phyloP scores from a whole-genome alignment of 768 basidiomycete species.

The Amanita subjunquillea region DNA sequence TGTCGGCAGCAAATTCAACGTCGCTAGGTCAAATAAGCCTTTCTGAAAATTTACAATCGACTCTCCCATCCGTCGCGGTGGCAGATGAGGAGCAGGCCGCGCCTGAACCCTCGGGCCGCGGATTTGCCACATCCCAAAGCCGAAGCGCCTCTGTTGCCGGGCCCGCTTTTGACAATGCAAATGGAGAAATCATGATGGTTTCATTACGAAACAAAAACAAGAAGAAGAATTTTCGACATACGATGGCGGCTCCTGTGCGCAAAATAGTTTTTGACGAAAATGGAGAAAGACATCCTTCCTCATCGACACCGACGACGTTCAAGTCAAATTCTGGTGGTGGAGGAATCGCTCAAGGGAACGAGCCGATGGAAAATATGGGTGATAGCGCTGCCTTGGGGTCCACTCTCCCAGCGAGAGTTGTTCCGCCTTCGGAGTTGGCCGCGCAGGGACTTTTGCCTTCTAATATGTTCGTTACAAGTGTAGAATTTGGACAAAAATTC shows the following conservation, averaged over 20 bases:
- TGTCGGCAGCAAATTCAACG: constrained; percentile 32
- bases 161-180: constrained; percentile 7
- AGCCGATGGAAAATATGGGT: not conserved
- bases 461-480: constrained; percentile 5
- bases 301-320: not conserved
- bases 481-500: not conserved
- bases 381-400: not conserved
- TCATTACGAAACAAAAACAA: constrained; percentile 69
- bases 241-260: constrained; percentile 28
- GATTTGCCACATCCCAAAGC: not conserved
- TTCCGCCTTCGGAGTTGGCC: constrained; percentile 3
- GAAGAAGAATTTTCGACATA: constrained; percentile 52
- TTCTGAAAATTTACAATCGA: not conserved
- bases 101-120: not conserved
- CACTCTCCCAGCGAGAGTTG: not conserved
- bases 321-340: not conserved
- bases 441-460: not conserved
- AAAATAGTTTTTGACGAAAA: constrained; percentile 44
- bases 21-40: constrained; percentile 23
- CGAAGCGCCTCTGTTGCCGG: constrained; percentile 4
- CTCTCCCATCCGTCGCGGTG: too few species aligned
- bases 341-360: not conserved
- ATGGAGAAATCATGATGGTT: constrained; percentile 30
- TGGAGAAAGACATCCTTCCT: not conserved
- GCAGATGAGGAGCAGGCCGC: not conserved